These are phyloP conservation scores for Fusarium secorum DNA, from an alignment of 2,329 filamentous ascomycete species.

Conservation along the genomic window DNA sequence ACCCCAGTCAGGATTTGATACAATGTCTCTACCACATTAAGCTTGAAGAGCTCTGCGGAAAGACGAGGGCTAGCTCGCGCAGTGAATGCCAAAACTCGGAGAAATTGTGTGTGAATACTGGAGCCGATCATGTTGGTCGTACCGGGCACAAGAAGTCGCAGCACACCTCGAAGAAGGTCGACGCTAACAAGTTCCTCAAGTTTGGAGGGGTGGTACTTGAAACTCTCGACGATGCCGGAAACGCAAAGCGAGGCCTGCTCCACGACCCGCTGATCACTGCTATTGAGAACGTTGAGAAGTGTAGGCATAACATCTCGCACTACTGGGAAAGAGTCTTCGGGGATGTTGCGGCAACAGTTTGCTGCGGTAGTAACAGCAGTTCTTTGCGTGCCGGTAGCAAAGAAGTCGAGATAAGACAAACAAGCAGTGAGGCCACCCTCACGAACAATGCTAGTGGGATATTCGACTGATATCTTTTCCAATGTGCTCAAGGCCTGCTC, in stretches of 20 bases:
- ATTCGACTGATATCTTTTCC: constrained; percentile 97
- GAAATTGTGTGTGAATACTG: constrained; percentile 94
- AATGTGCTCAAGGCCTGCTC: constrained; percentile 96
- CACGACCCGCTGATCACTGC: constrained; percentile 94
- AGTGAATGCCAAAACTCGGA: constrained; percentile 89
- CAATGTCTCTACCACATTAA: constrained; percentile 96
- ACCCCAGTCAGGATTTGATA: constrained; percentile 98
- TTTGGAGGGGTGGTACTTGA: constrained; percentile 86
- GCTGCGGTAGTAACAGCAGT: constrained; percentile 97
- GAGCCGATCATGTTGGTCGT: constrained; percentile 95
- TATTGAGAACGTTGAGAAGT: constrained; percentile 85
- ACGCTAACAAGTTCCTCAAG: constrained; percentile 92
- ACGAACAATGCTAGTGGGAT: constrained; percentile 91
- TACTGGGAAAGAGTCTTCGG: constrained; percentile 89
- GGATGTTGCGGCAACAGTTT: constrained; percentile 97
- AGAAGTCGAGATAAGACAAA: constrained; percentile 95
- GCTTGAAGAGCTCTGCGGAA: constrained; percentile 90
- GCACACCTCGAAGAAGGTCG: constrained; percentile 82
- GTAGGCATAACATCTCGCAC: constrained; percentile 97
- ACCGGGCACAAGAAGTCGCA: constrained; percentile 88
- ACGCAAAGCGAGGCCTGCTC: constrained; percentile 97
- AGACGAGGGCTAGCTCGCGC: constrained; percentile 87
- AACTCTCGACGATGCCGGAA: constrained; percentile 95
- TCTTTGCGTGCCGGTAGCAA: constrained; percentile 94
- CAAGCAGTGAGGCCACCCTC: constrained; percentile 97